These are phyloP conservation scores for Lablab purpureus DNA, from an alignment of 306 rosid genomes.

Conservation along the genomic window DNA sequence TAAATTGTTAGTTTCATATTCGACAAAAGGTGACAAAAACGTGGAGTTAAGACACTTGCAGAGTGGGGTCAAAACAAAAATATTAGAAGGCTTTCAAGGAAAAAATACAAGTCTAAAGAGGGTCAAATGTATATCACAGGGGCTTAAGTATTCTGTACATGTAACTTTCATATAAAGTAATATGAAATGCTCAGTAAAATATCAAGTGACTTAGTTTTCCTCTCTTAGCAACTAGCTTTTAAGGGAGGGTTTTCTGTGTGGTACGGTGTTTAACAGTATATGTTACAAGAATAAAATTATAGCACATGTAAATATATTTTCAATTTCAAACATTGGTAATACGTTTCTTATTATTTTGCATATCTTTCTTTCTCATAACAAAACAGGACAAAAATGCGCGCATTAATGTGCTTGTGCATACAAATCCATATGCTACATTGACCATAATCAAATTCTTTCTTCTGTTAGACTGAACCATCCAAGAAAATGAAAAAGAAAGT, in stretches of 20 bases:
- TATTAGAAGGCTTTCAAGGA: neutral
- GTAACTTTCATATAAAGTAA: neutral
- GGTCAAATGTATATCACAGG: neutral
- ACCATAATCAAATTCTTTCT: constrained; percentile 21
- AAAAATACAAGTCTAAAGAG: neutral
- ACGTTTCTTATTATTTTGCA: neutral
- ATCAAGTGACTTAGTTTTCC: neutral
- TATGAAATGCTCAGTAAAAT: neutral
- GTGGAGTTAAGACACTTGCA: neutral
- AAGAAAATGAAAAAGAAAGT: neutral
- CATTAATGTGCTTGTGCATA: neutral
- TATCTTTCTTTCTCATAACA: constrained; percentile 16
- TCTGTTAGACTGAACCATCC: neutral
- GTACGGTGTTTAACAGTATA: neutral
- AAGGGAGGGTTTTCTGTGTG: neutral
- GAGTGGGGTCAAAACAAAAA: constrained; percentile 31
- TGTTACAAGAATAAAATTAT: neutral
- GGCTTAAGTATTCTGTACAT: neutral
- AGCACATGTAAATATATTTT: neutral
- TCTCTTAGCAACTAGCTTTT: neutral
- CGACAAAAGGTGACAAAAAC: neutral
- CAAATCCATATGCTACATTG: neutral
- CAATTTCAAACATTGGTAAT: neutral
- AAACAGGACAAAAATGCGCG: neutral
- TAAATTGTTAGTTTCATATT: constrained; percentile 38